Evolutionary conservation across 75 land plant species (phyloP), one percentile per base, ranked within the genome.

Genomic region (Adiantum capillusveneris): DNA sequence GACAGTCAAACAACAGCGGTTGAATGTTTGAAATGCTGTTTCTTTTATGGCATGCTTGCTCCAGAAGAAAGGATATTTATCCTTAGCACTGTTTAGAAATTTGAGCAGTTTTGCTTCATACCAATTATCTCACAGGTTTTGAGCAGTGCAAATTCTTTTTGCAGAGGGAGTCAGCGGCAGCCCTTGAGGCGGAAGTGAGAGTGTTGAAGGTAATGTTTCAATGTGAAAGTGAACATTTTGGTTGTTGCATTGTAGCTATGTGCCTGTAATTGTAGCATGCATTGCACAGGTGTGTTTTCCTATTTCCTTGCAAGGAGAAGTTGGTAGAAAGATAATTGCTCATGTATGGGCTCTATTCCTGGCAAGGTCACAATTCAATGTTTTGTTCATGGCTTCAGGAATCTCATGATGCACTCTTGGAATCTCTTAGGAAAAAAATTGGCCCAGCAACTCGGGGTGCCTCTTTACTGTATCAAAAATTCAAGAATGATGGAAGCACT

Each of bases 141-240:
- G n/a, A n/a, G n/a, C n/a, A n/a, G n/a, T n/a, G n/a, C 9, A 9
- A 34, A 34, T 34, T 34, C 7, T 9, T 46, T 55, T 44, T 61
- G 34, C 76, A 73, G 76, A 73, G 69, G 54, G 76, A 73, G 57
- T 60, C 71, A 27, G 76, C 76, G 22, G 66, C 48, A 42, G 48
- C 76, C 46, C 65, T 73, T 27, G 76, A 73, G 52, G 76, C 66
- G 55, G 76, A 73, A 54, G 65, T 73, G 48, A 60, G 76, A 42
- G 71, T 73, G 9, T 27, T 73, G 19, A 73, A 73, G 76, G 76
- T 72, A 45, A 6, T 2, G 14, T 56, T 30, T 12, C 27, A 24
- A 30, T 21, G 18, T 20, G 26, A 21, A 56, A 12, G 29, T 6
- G 2, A 25, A 9, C 3, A 56, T 25, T 28, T 11, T 28, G 9